Conservation (phyloP, 208 protist species). For the Balamuthia mandrillaris region DNA sequence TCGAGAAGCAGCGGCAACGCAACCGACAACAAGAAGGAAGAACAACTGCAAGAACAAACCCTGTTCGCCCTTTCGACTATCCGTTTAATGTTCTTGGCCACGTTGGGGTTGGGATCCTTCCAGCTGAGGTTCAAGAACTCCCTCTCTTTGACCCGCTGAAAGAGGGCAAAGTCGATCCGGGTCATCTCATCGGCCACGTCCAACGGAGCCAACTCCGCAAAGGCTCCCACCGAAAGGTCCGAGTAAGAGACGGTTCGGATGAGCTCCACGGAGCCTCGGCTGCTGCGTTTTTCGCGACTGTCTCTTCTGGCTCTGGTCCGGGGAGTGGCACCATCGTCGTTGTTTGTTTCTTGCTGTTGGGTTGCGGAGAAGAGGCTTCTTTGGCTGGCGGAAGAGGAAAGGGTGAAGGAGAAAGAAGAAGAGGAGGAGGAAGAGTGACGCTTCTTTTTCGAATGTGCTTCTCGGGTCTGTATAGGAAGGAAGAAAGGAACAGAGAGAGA, state of each 20-base stretch:
- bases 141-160: constrained; percentile 4
- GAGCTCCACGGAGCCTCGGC: constrained; percentile 6
- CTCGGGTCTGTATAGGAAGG: no score
- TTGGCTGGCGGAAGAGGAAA: no score
- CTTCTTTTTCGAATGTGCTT: no score
- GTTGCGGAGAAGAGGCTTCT: no score
- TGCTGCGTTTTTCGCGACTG: no score
- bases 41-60: background rate
- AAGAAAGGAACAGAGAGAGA: no score
- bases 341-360: no score
- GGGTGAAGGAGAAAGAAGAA: no score
- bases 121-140: background rate
- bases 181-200: constrained; percentile 33
- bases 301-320: no score
- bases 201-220: background rate
- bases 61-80: background rate
- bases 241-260: constrained; percentile 25
- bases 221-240: background rate
- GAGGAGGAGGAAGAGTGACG: no score
- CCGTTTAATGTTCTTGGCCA: background rate
- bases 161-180: background rate
- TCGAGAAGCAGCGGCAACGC: no score
- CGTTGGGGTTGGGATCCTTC: background rate
- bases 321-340: no score
- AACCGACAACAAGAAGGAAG: background rate